Evolutionary conservation across 2,329 filamentous ascomycete species (phyloP), one percentile per base, ranked within the genome.

Genomic region (Sarocladium brachiariae): DNA sequence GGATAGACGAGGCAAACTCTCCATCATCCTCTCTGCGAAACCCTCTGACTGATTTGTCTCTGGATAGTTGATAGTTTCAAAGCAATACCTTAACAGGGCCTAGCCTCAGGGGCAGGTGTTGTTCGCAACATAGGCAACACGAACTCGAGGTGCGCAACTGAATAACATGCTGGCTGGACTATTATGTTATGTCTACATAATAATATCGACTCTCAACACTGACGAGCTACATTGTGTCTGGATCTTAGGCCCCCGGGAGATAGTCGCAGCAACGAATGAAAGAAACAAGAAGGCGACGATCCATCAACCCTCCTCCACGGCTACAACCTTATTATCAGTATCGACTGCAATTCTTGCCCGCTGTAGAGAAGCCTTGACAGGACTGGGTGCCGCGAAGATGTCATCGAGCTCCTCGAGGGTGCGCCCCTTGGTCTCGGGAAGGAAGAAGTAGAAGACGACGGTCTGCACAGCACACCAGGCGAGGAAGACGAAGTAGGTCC

Each of bases 381-480:
- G 62, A 37, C 58, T 58, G 13, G 54, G 48, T 13, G 58, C 75
- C 53, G 78, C 75, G 57, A 80, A 78, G 57, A 79, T 74, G 59
- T 73, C 72, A 48, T 75, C 75, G 38, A 80, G 68, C 58, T 79
- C 75, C 58, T 80, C 76, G 9, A 80, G 72, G n/a, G 77, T 78
- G 2, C 74, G 71, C 9, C 76, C 57, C 45, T 62, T 60, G 9
- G 61, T 65, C 53, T 65, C 63, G 3, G 60, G 59, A 27, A 63
- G 56, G 24, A 56, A 57, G 24, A 63, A 57, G 46, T 60, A 64
- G 37, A 61, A 54, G 10, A 59, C 50, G 1, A 52, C 23, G 25
- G 52, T 47, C 46, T 60, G 53, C 51, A 62, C 21, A 7, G 57
- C 68, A 57, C 73, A 74, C 68, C 69, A 72, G n/a, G 64, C 55